phyloP scores from a whole-genome alignment of 345 rosid species.

The Gossypium mustelinum region DNA sequence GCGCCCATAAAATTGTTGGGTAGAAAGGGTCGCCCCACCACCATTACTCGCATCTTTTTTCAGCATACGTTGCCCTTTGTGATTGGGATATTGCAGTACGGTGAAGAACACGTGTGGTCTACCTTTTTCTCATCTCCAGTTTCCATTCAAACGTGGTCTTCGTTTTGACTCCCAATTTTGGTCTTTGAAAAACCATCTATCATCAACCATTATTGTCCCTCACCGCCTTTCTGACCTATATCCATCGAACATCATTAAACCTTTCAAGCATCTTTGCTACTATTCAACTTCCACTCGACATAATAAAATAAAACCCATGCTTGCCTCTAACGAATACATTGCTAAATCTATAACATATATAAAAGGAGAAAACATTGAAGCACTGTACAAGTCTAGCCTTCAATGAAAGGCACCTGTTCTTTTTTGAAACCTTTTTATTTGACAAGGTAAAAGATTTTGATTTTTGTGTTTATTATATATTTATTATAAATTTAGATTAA shows the following conservation, averaged over 20 bases:
- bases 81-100: conserved; percentile 3
- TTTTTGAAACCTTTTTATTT: too few species aligned
- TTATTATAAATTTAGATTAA: too few species aligned
- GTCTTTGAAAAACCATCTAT: background rate
- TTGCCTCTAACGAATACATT: too few species aligned
- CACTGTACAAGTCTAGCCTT: too few species aligned
- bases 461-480: too few species aligned
- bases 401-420: too few species aligned
- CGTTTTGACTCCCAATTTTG: background rate
- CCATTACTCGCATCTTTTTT: conserved; percentile 17
- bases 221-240: background rate
- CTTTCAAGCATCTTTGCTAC: too few species aligned
- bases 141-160: background rate
- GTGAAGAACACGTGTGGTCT: conserved; percentile 21
- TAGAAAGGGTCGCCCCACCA: conserved; percentile 7
- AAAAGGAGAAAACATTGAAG: too few species aligned
- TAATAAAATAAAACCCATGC: too few species aligned
- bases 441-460: too few species aligned
- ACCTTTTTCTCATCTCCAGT: background rate
- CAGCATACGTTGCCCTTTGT: conserved; percentile 14
- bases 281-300: too few species aligned
- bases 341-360: too few species aligned
- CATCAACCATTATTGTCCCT: background rate
- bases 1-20: background rate
- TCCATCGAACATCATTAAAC: background rate